Conservation (phyloP, 257 asterid genomes). For the Solanum corneliomulleri region DNA sequence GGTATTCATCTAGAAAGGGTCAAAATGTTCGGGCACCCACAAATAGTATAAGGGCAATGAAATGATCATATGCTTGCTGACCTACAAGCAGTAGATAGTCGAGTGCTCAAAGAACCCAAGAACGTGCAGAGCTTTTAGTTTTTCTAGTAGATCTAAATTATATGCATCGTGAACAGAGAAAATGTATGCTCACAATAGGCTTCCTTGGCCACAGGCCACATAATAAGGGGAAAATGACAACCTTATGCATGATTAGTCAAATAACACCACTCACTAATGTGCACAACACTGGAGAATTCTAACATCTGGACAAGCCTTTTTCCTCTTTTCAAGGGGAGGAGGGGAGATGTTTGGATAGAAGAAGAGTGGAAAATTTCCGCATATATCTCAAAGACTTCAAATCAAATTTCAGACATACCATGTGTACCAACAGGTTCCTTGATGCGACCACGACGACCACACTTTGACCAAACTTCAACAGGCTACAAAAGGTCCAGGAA, state of each 20-base stretch:
- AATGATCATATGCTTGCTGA: neutral
- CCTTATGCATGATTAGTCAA: neutral
- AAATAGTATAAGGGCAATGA: neutral
- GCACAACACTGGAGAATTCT: neutral
- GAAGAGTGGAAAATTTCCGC: neutral
- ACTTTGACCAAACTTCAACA: slow-evolving; percentile 83
- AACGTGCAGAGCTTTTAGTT: neutral
- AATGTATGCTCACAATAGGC: neutral
- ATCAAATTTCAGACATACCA: slow-evolving; percentile 35
- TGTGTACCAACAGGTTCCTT: slow-evolving; percentile 99
- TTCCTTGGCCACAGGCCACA: neutral
- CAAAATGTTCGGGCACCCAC: neutral
- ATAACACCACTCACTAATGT: neutral
- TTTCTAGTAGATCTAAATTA: neutral
- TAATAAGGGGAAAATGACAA: neutral
- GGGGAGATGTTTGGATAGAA: neutral
- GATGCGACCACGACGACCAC: slow-evolving; percentile 91
- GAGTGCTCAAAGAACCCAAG: neutral
- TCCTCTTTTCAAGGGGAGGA: neutral
- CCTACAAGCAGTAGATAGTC: neutral
- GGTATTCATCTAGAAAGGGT: neutral
- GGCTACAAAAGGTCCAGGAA: slow-evolving; percentile 44
- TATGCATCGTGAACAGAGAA: neutral
- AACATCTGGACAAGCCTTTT: neutral
- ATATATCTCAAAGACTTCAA: neutral